These are phyloP conservation scores for Vicia faba DNA, from an alignment of 306 rosid genomes.

Conservation along the genomic window DNA sequence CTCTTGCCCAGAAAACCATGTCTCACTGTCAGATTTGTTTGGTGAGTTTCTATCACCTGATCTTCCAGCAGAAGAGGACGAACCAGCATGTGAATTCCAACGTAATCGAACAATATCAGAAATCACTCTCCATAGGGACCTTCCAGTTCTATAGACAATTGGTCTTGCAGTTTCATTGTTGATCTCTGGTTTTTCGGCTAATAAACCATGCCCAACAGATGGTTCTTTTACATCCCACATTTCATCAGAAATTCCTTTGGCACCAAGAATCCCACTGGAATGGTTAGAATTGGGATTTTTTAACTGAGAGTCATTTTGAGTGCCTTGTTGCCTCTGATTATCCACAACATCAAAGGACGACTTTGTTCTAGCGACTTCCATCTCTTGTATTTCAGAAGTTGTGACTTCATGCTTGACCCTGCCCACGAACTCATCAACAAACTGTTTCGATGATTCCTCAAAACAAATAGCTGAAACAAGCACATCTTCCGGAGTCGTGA, in stretches of 20 bases:
- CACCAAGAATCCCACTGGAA: slow-evolving; percentile 63
- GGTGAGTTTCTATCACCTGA: slow-evolving; percentile 63
- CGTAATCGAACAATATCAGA: slow-evolving; percentile 64
- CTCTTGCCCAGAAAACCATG: slow-evolving; percentile 77
- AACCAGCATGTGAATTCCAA: slow-evolving; percentile 64
- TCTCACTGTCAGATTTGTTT: slow-evolving; percentile 66
- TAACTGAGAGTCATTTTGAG: slow-evolving; percentile 43
- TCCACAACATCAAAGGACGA: slow-evolving; percentile 46
- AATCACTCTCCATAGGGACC: slow-evolving; percentile 70
- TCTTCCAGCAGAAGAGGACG: slow-evolving; percentile 51
- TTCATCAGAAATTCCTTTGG: slow-evolving; percentile 79
- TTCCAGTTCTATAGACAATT: slow-evolving; percentile 69
- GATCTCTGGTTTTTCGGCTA: slow-evolving; percentile 52
- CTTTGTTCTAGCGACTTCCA: slow-evolving; percentile 41
- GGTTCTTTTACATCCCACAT: slow-evolving; percentile 71
- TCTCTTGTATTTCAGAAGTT: slow-evolving; percentile 54
- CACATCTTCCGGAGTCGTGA: slow-evolving; percentile 58
- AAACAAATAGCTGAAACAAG: slow-evolving; percentile 66
- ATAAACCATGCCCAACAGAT: slow-evolving; percentile 44
- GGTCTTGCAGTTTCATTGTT: slow-evolving; percentile 42
- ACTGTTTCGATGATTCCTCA: slow-evolving; percentile 65
- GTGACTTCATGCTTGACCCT: slow-evolving; percentile 56
- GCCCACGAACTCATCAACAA: slow-evolving; percentile 66
- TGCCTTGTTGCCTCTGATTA: slow-evolving; percentile 40
- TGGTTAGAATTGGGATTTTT: slow-evolving; percentile 46